A percentile compares a stretch with the other conserved stretches of the same genome.
Conservation (phyloP, 2,329 filamentous ascomycete species). For the Catunica adiposa region DNA sequence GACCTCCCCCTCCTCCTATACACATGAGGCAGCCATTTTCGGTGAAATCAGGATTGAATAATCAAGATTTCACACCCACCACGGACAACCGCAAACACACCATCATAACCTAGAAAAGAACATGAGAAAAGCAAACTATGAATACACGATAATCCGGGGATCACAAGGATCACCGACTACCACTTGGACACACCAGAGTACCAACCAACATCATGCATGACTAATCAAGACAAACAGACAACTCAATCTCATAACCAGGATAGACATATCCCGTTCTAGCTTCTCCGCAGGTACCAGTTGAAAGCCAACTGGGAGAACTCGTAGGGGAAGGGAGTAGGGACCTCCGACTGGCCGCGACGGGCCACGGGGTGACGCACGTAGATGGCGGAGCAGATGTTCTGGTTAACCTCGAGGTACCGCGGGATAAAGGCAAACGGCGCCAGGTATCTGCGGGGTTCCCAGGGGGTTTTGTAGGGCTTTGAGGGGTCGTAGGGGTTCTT, state of each 20-base stretch:
- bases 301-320: slow-evolving; percentile 66
- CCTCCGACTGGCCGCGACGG: slow-evolving; percentile 60
- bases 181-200: background rate
- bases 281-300: slow-evolving; percentile 81
- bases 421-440: slow-evolving; percentile 87
- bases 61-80: background rate
- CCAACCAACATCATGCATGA: background rate
- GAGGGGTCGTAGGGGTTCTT: slow-evolving; percentile 60
- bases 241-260: background rate
- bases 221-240: background rate
- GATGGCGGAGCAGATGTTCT: slow-evolving; percentile 87
- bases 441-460: slow-evolving; percentile 77
- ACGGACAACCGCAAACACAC: background rate
- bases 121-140: background rate
- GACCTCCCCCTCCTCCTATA: background rate
- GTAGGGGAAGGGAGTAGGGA: slow-evolving; percentile 64
- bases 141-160: slow-evolving; percentile 1
- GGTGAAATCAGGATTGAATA: background rate
- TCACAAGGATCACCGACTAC: background rate
- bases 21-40: background rate
- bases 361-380: slow-evolving; percentile 91
- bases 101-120: background rate
- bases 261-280: slow-evolving; percentile 32
- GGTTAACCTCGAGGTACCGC: slow-evolving; percentile 91
- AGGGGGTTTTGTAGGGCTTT: slow-evolving; percentile 85